phyloP scores from a whole-genome alignment of 225 moss, liverwort and hornwort genomes.

The Antitrichia curtipendula region DNA sequence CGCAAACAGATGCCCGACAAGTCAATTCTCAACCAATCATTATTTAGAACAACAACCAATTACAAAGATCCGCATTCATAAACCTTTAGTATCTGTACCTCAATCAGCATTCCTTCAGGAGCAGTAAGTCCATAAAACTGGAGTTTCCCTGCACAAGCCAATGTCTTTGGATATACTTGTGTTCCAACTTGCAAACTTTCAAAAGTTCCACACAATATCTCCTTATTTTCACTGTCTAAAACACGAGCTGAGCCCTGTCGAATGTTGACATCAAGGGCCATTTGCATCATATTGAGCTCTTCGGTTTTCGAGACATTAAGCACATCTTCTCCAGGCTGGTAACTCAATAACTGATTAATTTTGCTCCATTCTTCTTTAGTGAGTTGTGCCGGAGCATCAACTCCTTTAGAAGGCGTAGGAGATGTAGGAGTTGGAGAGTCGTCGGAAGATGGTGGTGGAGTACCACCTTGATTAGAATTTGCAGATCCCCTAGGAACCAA shows the following conservation, averaged over 20 bases:
- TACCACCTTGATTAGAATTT: conserved; percentile 21
- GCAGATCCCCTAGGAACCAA: conserved; percentile 28
- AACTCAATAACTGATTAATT: conserved; percentile 92
- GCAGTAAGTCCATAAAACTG: conserved; percentile 97
- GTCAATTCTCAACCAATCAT: not conserved
- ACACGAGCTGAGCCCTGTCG: conserved; percentile 70
- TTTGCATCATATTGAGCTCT: conserved; percentile 88
- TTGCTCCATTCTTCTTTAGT: conserved; percentile 97
- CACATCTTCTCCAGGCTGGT: conserved; percentile 73
- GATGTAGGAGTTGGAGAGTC: conserved; percentile 6
- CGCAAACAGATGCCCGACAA: not conserved
- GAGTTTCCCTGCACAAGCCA: conserved; percentile 79
- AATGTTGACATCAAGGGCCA: conserved; percentile 65
- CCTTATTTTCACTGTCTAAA: conserved; percentile 56
- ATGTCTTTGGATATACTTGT: conserved; percentile 76
- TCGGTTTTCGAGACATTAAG: conserved; percentile 50
- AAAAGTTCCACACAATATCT: conserved; percentile 89
- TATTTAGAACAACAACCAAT: not conserved
- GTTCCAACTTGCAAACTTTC: conserved; percentile 74
- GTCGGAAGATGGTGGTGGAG: conserved; percentile 8
- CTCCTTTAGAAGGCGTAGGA: conserved; percentile 16
- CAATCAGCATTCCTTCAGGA: conserved; percentile 88
- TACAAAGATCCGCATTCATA: not conserved
- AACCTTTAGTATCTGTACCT: conserved; percentile 30
- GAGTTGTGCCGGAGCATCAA: conserved; percentile 60